Percentiles rank a stretch among this genome's conserved stretches.
These are phyloP conservation scores for Sporothrix pallida DNA, from an alignment of 2,329 filamentous ascomycete genomes.

Conservation along the genomic window DNA sequence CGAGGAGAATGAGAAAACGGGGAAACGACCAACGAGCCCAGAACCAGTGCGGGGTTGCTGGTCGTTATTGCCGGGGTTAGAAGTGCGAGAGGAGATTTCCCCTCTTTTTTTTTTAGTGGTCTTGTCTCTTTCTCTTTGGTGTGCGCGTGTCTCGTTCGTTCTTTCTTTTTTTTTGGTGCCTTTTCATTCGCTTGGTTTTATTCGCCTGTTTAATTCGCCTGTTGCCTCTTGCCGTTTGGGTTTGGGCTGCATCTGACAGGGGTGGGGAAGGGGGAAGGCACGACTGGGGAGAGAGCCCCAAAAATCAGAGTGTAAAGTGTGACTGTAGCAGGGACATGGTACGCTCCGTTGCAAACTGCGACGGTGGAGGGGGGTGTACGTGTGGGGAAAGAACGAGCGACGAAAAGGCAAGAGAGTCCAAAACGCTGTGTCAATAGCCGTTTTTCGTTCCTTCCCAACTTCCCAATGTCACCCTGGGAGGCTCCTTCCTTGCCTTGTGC, in stretches of 20 bases:
- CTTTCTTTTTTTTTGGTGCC: not conserved
- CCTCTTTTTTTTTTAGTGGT: not conserved
- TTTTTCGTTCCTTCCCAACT: not conserved
- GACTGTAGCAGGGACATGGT: not conserved
- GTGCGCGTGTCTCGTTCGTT: not conserved
- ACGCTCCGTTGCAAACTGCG: conserved; percentile 10
- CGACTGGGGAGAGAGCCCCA: not conserved
- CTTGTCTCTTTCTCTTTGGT: not conserved
- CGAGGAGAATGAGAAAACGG: not conserved
- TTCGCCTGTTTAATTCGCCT: conserved; percentile 11
- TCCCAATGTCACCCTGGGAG: not conserved
- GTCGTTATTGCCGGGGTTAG: conserved; percentile 29
- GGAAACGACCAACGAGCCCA: not conserved
- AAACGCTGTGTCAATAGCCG: conserved; percentile 16
- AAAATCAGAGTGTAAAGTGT: not conserved
- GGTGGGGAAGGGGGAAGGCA: conserved; percentile 2
- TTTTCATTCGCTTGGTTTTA: not conserved
- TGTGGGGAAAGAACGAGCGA: conserved; percentile 5
- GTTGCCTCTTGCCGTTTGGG: conserved; percentile 5
- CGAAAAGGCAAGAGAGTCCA: not conserved
- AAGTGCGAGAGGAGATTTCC: conserved; percentile 19
- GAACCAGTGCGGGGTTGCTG: conserved; percentile 26
- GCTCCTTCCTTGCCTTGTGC: conserved; percentile 27
- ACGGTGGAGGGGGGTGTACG: not conserved
- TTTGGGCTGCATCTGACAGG: conserved; percentile 13